These are phyloP conservation scores for Fagus sylvatica DNA, from an alignment of 306 rosid genomes.

Conservation along the genomic window DNA sequence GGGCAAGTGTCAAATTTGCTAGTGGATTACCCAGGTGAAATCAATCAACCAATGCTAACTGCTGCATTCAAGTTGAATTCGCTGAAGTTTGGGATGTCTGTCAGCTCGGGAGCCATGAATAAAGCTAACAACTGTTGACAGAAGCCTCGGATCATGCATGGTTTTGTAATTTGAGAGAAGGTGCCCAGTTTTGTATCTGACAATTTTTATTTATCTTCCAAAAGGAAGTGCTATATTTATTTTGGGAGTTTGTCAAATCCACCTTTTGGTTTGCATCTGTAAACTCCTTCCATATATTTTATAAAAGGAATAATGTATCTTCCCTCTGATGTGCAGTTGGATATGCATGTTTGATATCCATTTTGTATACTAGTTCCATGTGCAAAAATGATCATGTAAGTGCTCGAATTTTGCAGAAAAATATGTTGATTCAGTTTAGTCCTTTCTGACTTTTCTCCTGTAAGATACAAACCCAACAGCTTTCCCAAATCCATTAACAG, in stretches of 20 bases:
- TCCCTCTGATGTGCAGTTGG: neutral
- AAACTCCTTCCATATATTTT: neutral
- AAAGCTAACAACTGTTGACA: neutral
- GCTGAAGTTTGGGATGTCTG: neutral
- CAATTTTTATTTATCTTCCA: neutral
- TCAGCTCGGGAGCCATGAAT: neutral
- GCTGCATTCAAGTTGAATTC: neutral
- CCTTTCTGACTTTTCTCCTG: too few relatives aligned
- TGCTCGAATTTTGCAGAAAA: neutral
- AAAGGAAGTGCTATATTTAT: neutral
- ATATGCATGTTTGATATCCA: neutral
- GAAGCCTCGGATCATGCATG: neutral
- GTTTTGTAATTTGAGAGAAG: conserved; percentile 10
- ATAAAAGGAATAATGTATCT: neutral
- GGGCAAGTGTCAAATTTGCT: neutral
- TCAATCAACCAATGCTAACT: neutral
- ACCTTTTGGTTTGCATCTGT: neutral
- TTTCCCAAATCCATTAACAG: too few relatives aligned
- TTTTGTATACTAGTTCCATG: neutral
- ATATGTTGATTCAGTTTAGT: too few relatives aligned
- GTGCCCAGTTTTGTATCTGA: conserved; percentile 22
- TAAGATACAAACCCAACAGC: neutral
- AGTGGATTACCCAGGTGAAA: neutral
- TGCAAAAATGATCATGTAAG: neutral
- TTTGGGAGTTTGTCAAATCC: neutral